A percentile compares a stretch with the other conserved stretches of the same genome.
These are phyloP conservation scores for Exobasidium cylindrosporum DNA, from an alignment of 1,284 basidiomycete genomes.

Conservation along the genomic window DNA sequence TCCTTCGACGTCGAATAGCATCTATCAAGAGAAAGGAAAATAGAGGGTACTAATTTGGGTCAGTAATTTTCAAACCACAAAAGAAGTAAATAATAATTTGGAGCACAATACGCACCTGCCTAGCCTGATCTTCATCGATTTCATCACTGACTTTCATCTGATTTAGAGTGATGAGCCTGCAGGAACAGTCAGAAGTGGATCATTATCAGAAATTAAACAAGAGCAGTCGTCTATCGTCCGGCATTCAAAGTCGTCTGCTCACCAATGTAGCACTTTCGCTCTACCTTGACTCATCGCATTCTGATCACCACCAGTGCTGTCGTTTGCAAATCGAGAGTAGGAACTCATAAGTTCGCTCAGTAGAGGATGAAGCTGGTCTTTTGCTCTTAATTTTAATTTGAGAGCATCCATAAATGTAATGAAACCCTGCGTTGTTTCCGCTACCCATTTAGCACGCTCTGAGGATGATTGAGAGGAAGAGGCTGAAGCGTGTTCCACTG, in stretches of 20 bases:
- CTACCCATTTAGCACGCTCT: slow-evolving; percentile 95
- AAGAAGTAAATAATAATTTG: not conserved
- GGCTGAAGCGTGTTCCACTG: slow-evolving; percentile 76
- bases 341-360: slow-evolving; percentile 89
- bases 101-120: slow-evolving; percentile 67
- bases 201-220: not conserved
- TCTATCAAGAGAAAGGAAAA: slow-evolving; percentile 58
- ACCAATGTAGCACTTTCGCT: slow-evolving; percentile 90
- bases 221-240: not conserved
- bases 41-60: too few species aligned
- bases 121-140: slow-evolving; percentile 88
- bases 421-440: slow-evolving; percentile 90
- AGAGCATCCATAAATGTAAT: slow-evolving; percentile 99
- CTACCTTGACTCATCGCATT: slow-evolving; percentile 80
- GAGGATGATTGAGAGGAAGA: slow-evolving; percentile 59
- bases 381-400: slow-evolving; percentile 84
- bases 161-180: slow-evolving; percentile 90
- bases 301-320: slow-evolving; percentile 68
- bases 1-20: slow-evolving; percentile 93
- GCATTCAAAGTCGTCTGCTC: slow-evolving; percentile 38
- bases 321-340: slow-evolving; percentile 39
- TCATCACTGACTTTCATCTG: slow-evolving; percentile 96
- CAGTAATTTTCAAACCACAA: not conserved
- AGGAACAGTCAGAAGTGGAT: not conserved
- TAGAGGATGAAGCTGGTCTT: slow-evolving; percentile 93